Evolutionary conservation across 2,329 filamentous ascomycete genomes (phyloP).

Genomic region (Aureobasidium sp.): DNA sequence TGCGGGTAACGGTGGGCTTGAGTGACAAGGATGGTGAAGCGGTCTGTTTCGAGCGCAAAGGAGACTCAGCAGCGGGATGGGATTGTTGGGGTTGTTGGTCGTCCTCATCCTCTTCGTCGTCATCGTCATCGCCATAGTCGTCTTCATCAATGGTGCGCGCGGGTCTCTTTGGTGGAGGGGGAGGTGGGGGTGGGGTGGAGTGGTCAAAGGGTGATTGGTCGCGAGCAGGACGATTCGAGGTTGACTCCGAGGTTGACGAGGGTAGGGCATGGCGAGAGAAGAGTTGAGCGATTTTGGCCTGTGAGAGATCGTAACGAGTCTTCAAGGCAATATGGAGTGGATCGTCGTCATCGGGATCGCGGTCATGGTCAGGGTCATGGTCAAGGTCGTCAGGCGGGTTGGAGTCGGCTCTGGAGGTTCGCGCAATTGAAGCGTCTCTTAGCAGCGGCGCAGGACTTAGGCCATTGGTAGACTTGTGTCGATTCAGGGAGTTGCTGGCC

Average conservation of each 20-base stretch:
- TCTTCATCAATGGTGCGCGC: slow-evolving; percentile 68
- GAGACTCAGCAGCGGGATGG: slow-evolving; percentile 27
- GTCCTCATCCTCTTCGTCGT: slow-evolving; percentile 29
- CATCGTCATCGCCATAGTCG: slow-evolving; percentile 67
- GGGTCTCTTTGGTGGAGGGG: slow-evolving; percentile 58
- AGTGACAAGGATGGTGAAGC: slow-evolving; percentile 55
- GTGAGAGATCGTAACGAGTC: slow-evolving; percentile 66
- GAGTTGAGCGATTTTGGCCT: slow-evolving; percentile 67
- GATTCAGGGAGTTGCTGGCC: slow-evolving; percentile 6
- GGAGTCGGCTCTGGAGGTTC: slow-evolving; percentile 23
- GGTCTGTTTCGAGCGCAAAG: slow-evolving; percentile 45
- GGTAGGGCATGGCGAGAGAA: slow-evolving; percentile 44
- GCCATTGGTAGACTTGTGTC: slow-evolving; percentile 1
- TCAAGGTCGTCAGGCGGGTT: slow-evolving; percentile 6
- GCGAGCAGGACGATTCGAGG: background rate
- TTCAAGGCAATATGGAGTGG: slow-evolving; percentile 52
- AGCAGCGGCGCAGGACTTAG: slow-evolving; percentile 23
- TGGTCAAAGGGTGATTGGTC: background rate
- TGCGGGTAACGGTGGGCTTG: slow-evolving; percentile 51
- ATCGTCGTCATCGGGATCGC: slow-evolving; percentile 33
- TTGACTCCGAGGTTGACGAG: background rate
- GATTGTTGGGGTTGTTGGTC: slow-evolving; percentile 22
- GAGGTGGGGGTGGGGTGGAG: slow-evolving; percentile 12
- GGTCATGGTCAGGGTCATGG: slow-evolving; percentile 9
- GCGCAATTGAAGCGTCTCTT: slow-evolving; percentile 32